Conservation (phyloP, 371 early-diverging fungal genomes). For the Chytridium lagenaria region DNA sequence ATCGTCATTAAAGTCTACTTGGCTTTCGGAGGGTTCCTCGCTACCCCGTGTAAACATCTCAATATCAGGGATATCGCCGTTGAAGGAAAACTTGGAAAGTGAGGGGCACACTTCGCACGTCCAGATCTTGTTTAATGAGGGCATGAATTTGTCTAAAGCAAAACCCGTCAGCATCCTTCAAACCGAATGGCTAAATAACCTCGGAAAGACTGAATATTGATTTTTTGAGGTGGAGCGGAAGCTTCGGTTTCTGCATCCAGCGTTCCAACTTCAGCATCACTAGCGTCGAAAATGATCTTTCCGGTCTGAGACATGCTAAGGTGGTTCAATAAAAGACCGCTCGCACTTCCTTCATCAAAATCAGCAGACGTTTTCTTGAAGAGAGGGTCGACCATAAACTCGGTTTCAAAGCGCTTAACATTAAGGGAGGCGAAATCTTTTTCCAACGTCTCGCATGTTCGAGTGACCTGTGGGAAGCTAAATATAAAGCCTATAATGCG, state of each 20-base stretch:
- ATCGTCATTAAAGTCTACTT: constrained; percentile 2
- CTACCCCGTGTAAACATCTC: background rate
- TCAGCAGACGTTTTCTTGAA: constrained; percentile 97
- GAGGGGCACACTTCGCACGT: constrained; percentile 71
- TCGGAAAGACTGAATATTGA: constrained; percentile 38
- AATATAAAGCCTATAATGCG: background rate
- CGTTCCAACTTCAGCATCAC: constrained; percentile 61
- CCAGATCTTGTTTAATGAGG: constrained; percentile 53
- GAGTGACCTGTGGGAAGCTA: constrained; percentile 4
- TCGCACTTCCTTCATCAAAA: constrained; percentile 98
- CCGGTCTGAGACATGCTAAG: constrained; percentile 78
- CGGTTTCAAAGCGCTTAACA: constrained; percentile 88
- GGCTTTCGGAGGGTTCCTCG: constrained; percentile 1
- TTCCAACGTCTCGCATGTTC: constrained; percentile 67
- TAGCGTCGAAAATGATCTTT: constrained; percentile 93
- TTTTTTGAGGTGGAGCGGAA: constrained; percentile 14
- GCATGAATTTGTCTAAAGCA: constrained; percentile 63
- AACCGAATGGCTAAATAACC: constrained; percentile 23
- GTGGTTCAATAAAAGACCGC: constrained; percentile 89
- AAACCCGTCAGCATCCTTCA: background rate
- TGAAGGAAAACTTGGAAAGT: constrained; percentile 61
- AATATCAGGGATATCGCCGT: constrained; percentile 47
- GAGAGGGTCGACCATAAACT: constrained; percentile 94
- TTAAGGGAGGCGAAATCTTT: constrained; percentile 80
- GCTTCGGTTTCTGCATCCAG: constrained; percentile 24